phyloP scores from a whole-genome alignment of 2,329 filamentous ascomycete genomes.

The Ophiostoma angusticollis region DNA sequence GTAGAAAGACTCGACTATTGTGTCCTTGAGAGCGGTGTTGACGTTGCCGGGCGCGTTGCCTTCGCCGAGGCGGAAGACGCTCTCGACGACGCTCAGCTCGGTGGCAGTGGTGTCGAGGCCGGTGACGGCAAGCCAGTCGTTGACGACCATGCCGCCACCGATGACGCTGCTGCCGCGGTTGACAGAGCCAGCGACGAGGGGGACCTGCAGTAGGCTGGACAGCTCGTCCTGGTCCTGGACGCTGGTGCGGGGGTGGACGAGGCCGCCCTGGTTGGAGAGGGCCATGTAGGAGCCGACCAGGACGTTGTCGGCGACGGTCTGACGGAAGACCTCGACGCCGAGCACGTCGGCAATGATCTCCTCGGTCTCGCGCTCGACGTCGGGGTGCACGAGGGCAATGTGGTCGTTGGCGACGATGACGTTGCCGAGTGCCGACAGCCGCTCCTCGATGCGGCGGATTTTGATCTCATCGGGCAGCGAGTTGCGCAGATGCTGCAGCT shows the following conservation, averaged over 20 bases:
- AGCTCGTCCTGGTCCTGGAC: constrained; percentile 98
- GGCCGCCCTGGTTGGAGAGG: constrained; percentile 86
- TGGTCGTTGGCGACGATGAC: constrained; percentile 96
- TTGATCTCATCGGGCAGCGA: constrained; percentile 82
- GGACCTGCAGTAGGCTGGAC: constrained; percentile 83
- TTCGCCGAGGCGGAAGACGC: constrained; percentile 88
- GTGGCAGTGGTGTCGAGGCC: constrained; percentile 94
- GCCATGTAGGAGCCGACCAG: constrained; percentile 95
- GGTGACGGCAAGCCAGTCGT: constrained; percentile 94
- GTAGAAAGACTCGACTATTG: constrained; percentile 98
- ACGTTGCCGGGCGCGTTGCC: constrained; percentile 66
- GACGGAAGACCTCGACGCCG: constrained; percentile 78
- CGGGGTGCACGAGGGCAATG: constrained; percentile 89
- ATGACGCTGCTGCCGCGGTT: constrained; percentile 90
- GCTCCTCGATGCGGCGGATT: constrained; percentile 96
- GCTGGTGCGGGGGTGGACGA: constrained; percentile 93
- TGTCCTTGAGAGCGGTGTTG: constrained; percentile 83
- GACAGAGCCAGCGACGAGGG: constrained; percentile 84
- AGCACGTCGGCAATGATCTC: constrained; percentile 95
- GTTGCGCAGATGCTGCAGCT: constrained; percentile 93
- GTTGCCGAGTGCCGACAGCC: constrained; percentile 87
- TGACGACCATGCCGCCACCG: constrained; percentile 93
- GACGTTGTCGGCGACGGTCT: constrained; percentile 95
- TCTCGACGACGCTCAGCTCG: constrained; percentile 91
- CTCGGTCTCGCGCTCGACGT: constrained; percentile 94